Evolutionary conservation across 495 filamentous ascomycete genomes (phyloP), one percentile per base, ranked within the genome.

Genomic region (Oleoguttula mirabilis): DNA sequence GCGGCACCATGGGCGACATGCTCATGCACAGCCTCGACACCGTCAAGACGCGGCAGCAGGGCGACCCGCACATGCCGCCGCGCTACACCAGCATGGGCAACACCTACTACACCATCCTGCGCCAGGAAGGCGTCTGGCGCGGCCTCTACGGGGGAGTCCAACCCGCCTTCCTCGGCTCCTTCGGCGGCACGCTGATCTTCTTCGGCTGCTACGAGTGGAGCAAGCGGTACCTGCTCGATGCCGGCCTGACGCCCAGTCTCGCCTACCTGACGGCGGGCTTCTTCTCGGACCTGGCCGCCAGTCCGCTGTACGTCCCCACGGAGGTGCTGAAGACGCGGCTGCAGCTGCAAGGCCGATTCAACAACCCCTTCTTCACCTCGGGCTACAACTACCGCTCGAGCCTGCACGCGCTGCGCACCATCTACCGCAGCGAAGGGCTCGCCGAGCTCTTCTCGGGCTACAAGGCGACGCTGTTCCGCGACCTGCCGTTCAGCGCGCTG

Each of bases 11-110:
- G 34, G 90, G 90, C 38, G 90, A 98, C 62, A 84, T 98, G 74
- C 67, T 98, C 45, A 96, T 98, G 92, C 90, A 98, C 62, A 95
- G 88, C 33, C 73, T 98, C 60, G 90, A 98, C 65, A 98, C 90
- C 6, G 90, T 98, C 41, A 98, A 98, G 64, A 98, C 90, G n/a
- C 75, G 90, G 39, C 90, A 96, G 62, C 90, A 98, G 66, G 90
- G 90, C 53, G 92, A 95, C 55, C 86, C 87, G 22, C 77, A 84
- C 52, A 71, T 90, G 36, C 90, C 88, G 14, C 82, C 88, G 1
- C 88, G 82, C 62, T 96, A 96, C 62, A 77, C 82, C 1, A 86
- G 85, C 16, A 78, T 94, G 63, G 79, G 80, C 17, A 77, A 80
- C 17, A 87, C 88, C 4, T 98, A 96, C 65, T 69, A 78, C 53